Conservation (phyloP, 345 rosid genomes). For the Eucalyptus curtisii region DNA sequence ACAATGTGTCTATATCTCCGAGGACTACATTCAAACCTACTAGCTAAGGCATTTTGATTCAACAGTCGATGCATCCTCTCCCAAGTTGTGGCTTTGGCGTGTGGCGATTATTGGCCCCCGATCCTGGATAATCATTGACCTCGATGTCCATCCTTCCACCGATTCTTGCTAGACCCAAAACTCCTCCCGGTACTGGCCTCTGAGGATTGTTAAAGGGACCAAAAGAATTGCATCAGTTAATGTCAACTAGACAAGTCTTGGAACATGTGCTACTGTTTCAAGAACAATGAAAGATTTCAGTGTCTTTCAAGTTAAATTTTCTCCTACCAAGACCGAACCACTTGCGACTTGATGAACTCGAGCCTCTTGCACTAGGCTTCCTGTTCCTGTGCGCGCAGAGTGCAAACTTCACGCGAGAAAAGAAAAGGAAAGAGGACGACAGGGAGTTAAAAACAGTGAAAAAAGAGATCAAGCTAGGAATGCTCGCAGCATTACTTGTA, state of each 20-base stretch:
- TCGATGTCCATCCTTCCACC: conserved; percentile 18
- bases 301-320: background rate
- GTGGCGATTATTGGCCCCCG: conserved; percentile 77
- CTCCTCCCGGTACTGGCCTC: background rate
- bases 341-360: conserved; percentile 5
- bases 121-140: conserved; percentile 61
- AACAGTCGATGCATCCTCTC: conserved; percentile 30
- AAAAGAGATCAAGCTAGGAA: background rate
- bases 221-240: background rate
- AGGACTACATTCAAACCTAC: background rate
- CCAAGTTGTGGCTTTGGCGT: conserved; percentile 37
- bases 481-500: conserved; percentile 18
- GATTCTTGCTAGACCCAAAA: background rate
- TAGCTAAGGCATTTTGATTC: background rate
- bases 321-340: background rate
- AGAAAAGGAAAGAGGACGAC: background rate
- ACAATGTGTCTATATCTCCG: background rate
- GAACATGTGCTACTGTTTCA: background rate
- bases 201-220: background rate
- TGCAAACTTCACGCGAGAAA: background rate
- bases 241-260: background rate
- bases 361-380: conserved; percentile 16
- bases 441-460: background rate
- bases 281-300: background rate
- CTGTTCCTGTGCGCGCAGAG: conserved; percentile 18